Conservation (phyloP, 2,329 filamentous ascomycete genomes). For the Macrophomina phaseolina region DNA sequence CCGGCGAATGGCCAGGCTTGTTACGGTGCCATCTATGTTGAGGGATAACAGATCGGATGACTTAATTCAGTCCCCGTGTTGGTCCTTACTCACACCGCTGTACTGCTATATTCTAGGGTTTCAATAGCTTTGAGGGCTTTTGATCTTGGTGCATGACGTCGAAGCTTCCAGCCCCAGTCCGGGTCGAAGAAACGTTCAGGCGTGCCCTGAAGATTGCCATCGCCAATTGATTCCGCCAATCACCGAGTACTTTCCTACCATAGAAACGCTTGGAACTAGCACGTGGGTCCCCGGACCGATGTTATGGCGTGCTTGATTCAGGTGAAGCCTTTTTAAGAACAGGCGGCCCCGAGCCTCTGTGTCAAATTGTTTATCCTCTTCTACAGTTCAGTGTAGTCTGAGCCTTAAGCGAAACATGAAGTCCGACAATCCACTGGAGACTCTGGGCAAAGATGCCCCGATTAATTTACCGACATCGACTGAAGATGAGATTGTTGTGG, state of each 20-base stretch:
- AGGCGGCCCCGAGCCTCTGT: not conserved
- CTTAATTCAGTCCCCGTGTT: too few species aligned
- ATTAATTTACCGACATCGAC: not conserved
- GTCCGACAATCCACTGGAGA: not conserved
- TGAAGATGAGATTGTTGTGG: not conserved
- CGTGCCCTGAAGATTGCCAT: not conserved
- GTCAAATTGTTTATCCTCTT: not conserved
- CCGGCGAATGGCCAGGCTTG: too few species aligned
- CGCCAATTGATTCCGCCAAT: not conserved
- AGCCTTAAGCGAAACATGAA: not conserved
- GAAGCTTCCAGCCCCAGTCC: not conserved
- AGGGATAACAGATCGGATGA: too few species aligned
- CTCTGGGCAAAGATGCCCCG: not conserved
- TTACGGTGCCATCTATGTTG: too few species aligned
- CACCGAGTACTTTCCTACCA: not conserved
- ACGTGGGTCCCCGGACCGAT: not conserved
- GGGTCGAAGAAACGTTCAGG: not conserved
- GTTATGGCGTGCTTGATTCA: not conserved
- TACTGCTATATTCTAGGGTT: too few species aligned
- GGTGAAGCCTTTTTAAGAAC: not conserved
- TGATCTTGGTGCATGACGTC: not conserved
- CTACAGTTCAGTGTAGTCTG: not conserved
- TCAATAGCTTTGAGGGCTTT: too few species aligned
- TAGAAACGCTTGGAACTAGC: not conserved
- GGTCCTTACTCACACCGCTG: too few species aligned